Percentiles rank a stretch among this genome's conserved stretches.
These are phyloP conservation scores for Calonectria henricotiae DNA, from an alignment of 2,329 filamentous ascomycete genomes.

Conservation along the genomic window DNA sequence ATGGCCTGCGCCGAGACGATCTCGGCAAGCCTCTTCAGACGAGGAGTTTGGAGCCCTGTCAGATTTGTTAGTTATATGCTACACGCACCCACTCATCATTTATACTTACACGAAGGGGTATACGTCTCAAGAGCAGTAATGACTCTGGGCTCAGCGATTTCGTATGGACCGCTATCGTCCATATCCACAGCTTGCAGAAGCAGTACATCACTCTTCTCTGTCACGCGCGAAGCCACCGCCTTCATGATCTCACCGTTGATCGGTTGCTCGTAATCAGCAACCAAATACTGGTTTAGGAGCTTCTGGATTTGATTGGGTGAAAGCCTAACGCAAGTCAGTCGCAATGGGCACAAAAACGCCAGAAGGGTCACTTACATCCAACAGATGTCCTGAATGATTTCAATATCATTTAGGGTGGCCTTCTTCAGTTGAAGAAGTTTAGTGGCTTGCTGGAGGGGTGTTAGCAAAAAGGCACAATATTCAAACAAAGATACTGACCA, in stretches of 20 bases:
- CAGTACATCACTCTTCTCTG: slow-evolving; percentile 97
- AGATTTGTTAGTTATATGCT: slow-evolving; percentile 54
- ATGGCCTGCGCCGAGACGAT: slow-evolving; percentile 98
- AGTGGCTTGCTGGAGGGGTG: slow-evolving; percentile 83
- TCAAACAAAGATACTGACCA: slow-evolving; percentile 72
- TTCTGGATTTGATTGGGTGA: slow-evolving; percentile 99
- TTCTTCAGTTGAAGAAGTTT: slow-evolving; percentile 99
- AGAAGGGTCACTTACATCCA: slow-evolving; percentile 85
- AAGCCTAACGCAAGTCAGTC: slow-evolving; percentile 72
- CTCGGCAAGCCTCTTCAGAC: slow-evolving; percentile 96
- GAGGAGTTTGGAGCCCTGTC: slow-evolving; percentile 93
- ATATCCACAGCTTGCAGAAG: slow-evolving; percentile 96
- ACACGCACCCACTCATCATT: neutral
- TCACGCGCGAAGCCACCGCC: slow-evolving; percentile 95
- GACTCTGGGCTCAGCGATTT: slow-evolving; percentile 95
- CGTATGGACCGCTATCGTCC: slow-evolving; percentile 98
- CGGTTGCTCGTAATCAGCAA: slow-evolving; percentile 98
- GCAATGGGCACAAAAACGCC: neutral
- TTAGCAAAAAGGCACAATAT: slow-evolving; percentile 49
- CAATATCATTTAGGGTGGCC: slow-evolving; percentile 97
- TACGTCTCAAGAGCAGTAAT: slow-evolving; percentile 99
- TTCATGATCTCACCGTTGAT: slow-evolving; percentile 99
- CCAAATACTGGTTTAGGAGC: slow-evolving; percentile 97
- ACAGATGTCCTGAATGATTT: slow-evolving; percentile 99
- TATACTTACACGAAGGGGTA: slow-evolving; percentile 89